phyloP scores from a whole-genome alignment of 768 basidiomycete species.

The Naematelia aurantialba region DNA sequence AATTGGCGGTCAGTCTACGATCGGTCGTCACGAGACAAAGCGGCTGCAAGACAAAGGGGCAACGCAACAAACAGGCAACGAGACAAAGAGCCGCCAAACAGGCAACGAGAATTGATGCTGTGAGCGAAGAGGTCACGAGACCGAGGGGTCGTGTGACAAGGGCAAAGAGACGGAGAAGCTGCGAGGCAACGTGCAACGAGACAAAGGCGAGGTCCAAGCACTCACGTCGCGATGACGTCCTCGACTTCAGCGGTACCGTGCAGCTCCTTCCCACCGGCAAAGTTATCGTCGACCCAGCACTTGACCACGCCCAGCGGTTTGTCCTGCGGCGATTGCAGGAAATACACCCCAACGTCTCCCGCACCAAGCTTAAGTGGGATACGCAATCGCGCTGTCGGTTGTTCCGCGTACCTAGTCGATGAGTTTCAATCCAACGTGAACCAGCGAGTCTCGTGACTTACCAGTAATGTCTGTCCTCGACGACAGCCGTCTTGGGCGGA shows the following conservation, averaged over 20 bases:
- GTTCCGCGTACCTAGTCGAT: conserved; percentile 60
- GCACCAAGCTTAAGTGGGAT: conserved; percentile 79
- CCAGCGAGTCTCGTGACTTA: conserved; percentile 12
- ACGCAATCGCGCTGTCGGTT: conserved; percentile 74
- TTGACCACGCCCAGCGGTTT: conserved; percentile 61
- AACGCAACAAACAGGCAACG: too few species aligned
- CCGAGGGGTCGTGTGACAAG: too few species aligned
- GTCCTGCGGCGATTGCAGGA: conserved; percentile 66
- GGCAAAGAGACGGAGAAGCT: neutral
- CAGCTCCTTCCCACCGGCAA: conserved; percentile 67
- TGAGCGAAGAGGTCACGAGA: too few species aligned
- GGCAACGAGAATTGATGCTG: too few species aligned
- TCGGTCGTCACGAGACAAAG: neutral
- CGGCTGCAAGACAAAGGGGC: too few species aligned
- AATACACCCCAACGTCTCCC: conserved; percentile 91
- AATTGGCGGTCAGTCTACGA: neutral
- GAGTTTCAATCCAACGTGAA: conserved; percentile 4
- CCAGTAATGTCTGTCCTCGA: conserved; percentile 78
- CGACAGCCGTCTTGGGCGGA: conserved; percentile 56
- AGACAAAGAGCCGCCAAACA: too few species aligned
- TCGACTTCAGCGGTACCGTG: conserved; percentile 69
- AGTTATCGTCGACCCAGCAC: conserved; percentile 99
- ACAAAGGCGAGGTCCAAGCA: conserved; percentile 32
- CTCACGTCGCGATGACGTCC: conserved; percentile 66
- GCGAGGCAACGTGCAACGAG: too few species aligned